These are phyloP conservation scores for Zoysia matrella DNA, from an alignment of 202 grass and related monocot genomes.

Conservation along the genomic window DNA sequence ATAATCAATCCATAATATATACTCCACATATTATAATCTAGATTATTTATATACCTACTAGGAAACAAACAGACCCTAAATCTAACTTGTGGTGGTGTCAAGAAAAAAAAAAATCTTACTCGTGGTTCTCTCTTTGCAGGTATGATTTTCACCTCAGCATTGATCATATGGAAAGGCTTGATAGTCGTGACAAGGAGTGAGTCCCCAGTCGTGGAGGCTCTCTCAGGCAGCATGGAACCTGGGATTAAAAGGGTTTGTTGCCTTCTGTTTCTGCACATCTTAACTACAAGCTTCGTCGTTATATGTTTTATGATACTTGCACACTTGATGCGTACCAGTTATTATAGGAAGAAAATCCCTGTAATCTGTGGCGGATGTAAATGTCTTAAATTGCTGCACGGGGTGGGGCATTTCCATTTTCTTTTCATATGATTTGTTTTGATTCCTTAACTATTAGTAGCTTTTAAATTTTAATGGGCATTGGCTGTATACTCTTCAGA, in stretches of 20 bases:
- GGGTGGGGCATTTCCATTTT: background rate
- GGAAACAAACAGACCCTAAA: too few species aligned
- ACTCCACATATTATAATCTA: too few species aligned
- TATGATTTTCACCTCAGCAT: conserved; percentile 71
- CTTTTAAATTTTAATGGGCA: conserved; percentile 5
- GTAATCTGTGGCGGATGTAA: background rate
- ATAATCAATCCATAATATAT: too few species aligned
- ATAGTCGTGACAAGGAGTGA: conserved; percentile 70
- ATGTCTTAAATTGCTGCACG: background rate
- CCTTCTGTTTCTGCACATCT: background rate
- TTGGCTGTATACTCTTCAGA: background rate
- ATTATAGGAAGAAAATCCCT: background rate
- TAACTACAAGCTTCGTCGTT: background rate
- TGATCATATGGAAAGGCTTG: conserved; percentile 90
- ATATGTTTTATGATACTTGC: conserved; percentile 6
- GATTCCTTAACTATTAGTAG: background rate
- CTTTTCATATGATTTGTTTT: conserved; percentile 1
- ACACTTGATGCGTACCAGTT: background rate
- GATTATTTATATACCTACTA: too few species aligned
- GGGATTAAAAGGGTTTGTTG: conserved; percentile 81
- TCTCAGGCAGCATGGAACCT: conserved; percentile 85
- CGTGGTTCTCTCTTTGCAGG: conserved; percentile 42
- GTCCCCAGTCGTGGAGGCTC: conserved; percentile 73
- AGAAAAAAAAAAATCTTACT: too few species aligned
- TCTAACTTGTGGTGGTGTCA: too few species aligned